Base-by-base conservation (phyloP, 2,329 filamentous ascomycete genomes). In the Trichophaea hybrida region DNA sequence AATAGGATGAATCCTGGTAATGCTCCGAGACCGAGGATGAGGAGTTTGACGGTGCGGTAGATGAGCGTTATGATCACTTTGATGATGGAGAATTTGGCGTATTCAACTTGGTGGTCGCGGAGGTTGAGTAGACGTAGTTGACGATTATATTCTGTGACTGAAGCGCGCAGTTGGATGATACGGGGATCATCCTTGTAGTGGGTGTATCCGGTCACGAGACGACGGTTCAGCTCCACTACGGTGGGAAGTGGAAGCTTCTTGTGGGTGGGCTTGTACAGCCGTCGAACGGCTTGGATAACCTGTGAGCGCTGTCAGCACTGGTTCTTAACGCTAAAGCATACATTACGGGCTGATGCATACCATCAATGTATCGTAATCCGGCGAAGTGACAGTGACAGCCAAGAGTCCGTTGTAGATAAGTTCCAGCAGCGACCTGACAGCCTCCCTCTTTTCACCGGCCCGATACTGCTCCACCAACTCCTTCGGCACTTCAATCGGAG, bases 291-390 rank as follows among this genome's bases (percentile, higher is more conserved):
- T 78, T 97, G 93, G 61, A 97, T 94, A 67, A 94, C 79, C 78
- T 81, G 57, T 37, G 58, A 17, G 48, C 48, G 52, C 57, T 61
- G 77, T 64, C 76, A 70, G 55, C 13, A 46, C 24, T 37, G 34
- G n/a, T 17, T 12, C 3, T 37, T 32, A 50, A 44, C 35, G 38
- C 8, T 33, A 10, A 55, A 7, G 13, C 7, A 7, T 34, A 49
- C n/a, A 15, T 54, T 15, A 37, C 51, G 48, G 53, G 53, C n/a
- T 24, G 24, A 24, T 50, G 69, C 73, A 44, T 70, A 81, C 79
- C 90, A 95, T 95, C 24, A 97, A 77, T 2, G 91, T 97, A 69
- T 97, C 91, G 73, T 95, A 96, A 72, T 97, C 88, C 2, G 91
- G 90, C 40, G 87, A 84, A 12, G 88, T 91, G 43, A 96, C 89